Evolutionary conservation across 495 filamentous ascomycete species (phyloP).

Genomic region (Xylaria venustula): DNA sequence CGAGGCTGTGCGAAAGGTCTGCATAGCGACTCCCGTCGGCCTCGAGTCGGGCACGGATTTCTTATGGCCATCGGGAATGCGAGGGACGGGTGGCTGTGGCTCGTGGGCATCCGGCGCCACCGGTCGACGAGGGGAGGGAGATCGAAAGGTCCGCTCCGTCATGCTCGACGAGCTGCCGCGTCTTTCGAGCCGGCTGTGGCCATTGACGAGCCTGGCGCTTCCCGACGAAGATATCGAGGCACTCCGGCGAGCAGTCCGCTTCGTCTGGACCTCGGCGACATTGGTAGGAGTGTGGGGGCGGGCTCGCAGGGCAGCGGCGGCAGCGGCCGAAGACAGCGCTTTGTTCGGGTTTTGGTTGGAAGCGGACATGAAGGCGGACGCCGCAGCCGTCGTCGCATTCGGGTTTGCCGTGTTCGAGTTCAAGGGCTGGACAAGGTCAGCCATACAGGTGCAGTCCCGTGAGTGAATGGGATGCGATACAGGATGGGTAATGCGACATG

Average conservation of each 20-base stretch:
- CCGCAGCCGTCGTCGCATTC: slow-evolving; percentile 72
- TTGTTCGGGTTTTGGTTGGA: slow-evolving; percentile 53
- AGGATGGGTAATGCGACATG: no score
- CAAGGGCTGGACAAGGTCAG: slow-evolving; percentile 53
- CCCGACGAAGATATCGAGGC: slow-evolving; percentile 66
- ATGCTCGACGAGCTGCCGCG: slow-evolving; percentile 75
- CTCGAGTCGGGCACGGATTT: slow-evolving; percentile 21
- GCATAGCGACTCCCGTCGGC: slow-evolving; percentile 26
- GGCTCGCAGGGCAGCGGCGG: slow-evolving; percentile 76
- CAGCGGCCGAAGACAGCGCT: slow-evolving; percentile 76
- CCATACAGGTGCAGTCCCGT: no score
- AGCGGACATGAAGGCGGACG: slow-evolving; percentile 73
- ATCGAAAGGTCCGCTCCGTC: slow-evolving; percentile 79
- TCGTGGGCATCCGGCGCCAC: slow-evolving; percentile 20
- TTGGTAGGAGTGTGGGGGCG: slow-evolving; percentile 71
- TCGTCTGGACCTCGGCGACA: slow-evolving; percentile 81
- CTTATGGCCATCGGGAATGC: slow-evolving; percentile 52
- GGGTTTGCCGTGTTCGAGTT: slow-evolving; percentile 62
- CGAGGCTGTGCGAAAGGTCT: slow-evolving; percentile 42
- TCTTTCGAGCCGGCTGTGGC: slow-evolving; percentile 52
- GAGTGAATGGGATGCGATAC: no score
- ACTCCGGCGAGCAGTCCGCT: slow-evolving; percentile 73
- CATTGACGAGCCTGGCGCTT: slow-evolving; percentile 43
- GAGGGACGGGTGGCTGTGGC: slow-evolving; percentile 71
- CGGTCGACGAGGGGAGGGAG: slow-evolving; percentile 59